phyloP scores from a whole-genome alignment of 2,329 filamentous ascomycete genomes.

The Clonostachys chloroleuca region DNA sequence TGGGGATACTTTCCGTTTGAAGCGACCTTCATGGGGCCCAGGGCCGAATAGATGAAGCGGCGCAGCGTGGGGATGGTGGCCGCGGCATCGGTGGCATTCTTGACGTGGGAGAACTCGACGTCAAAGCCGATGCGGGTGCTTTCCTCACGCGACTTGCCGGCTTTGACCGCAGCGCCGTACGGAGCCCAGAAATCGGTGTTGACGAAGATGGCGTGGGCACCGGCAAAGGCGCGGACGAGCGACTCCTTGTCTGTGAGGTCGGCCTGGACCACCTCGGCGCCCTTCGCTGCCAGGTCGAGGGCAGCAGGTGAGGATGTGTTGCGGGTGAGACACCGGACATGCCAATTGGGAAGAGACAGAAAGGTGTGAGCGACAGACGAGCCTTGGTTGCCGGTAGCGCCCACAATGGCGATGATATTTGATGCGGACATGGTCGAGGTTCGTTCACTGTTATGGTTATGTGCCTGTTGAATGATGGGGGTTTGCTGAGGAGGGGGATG shows the following conservation, averaged over 20 bases:
- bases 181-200: slow-evolving; percentile 43
- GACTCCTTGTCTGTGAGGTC: slow-evolving; percentile 32
- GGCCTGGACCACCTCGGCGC: slow-evolving; percentile 35
- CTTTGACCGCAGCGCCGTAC: slow-evolving; percentile 29
- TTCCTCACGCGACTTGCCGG: slow-evolving; percentile 21
- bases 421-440: background rate
- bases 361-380: slow-evolving; percentile 40
- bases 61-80: slow-evolving; percentile 29
- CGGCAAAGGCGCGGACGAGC: slow-evolving; percentile 31
- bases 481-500: too few species aligned
- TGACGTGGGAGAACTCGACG: slow-evolving; percentile 42
- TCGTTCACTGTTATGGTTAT: background rate
- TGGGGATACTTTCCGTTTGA: slow-evolving; percentile 35
- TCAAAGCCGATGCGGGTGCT: slow-evolving; percentile 33
- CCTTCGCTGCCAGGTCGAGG: slow-evolving; percentile 26
- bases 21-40: slow-evolving; percentile 37
- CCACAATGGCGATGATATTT: slow-evolving; percentile 32
- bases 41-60: slow-evolving; percentile 41
- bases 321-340: slow-evolving; percentile 40
- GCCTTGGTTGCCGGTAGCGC: slow-evolving; percentile 42
- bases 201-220: slow-evolving; percentile 41
- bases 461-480: background rate
- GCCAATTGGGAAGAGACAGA: slow-evolving; percentile 25
- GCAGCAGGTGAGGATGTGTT: slow-evolving; percentile 30
- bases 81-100: slow-evolving; percentile 48